Evolutionary conservation across 345 rosid species (phyloP).

Genomic region (Salix exigua): DNA sequence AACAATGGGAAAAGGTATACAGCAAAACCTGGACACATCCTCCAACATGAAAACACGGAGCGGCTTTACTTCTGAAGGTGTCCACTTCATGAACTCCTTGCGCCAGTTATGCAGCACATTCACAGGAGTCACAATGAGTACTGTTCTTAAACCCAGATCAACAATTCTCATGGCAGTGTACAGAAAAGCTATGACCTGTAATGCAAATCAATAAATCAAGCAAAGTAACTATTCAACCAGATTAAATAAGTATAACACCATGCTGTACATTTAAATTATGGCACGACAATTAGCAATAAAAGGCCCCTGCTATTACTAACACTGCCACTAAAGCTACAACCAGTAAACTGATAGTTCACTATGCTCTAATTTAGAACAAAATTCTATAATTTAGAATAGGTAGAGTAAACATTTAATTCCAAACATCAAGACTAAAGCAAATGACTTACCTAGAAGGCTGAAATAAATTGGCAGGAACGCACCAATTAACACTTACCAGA

Average conservation of each 20-base stretch:
- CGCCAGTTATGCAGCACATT: conserved; percentile 99
- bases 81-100: conserved; percentile 91
- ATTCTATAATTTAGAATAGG: background rate
- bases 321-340: background rate
- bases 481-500: background rate
- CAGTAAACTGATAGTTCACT: background rate
- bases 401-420: background rate
- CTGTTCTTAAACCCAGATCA: conserved; percentile 88
- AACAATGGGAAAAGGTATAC: background rate
- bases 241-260: background rate
- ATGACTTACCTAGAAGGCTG: background rate
- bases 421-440: background rate
- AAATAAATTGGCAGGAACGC: background rate
- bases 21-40: conserved; percentile 77
- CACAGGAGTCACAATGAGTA: conserved; percentile 92
- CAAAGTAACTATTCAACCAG: background rate
- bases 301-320: background rate
- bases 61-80: conserved; percentile 80
- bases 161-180: conserved; percentile 90
- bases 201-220: conserved; percentile 22
- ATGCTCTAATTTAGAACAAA: background rate
- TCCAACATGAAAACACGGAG: conserved; percentile 92
- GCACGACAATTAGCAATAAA: background rate
- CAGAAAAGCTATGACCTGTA: conserved; percentile 94
- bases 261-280: background rate